Base-by-base conservation (phyloP, 2,329 filamentous ascomycete species). In the Venturia nashicola region DNA sequence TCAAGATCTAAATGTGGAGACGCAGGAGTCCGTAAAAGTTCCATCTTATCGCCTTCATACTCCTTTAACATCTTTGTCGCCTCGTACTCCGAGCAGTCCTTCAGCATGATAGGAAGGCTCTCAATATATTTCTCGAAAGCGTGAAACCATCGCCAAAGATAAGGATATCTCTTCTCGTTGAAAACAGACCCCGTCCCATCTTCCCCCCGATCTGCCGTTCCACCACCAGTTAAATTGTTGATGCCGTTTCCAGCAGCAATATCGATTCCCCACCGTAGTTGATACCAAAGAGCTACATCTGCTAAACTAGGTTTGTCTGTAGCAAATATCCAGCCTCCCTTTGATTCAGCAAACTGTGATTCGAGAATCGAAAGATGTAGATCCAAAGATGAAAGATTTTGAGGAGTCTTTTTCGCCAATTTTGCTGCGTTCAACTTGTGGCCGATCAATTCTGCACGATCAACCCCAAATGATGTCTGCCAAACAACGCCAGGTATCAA, bases 401-500 rank as follows among this genome's bases (percentile, higher is more conserved):
- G 67, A 0, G 74, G 73, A 5, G 75, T 66, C 59, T 78, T 78
- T n/a, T 68, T 69, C 48, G 69, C 75, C 9, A 77, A 68, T 64
- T 77, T 77, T 1, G 70, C 68, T 1, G 76, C 66, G 61, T 74
- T 70, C 1, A 77, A 70, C 0, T 67, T 67, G 61, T 77, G 76
- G 0, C 76, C 76, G 27, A 78, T 77, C 11, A 77, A 66, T 46
- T 72, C 70, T 0, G 69, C 70, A 64, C 76, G 69, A 65, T 78
- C 76, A 48, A 67, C 66, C 11, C 76, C 76, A 65, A 78, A 77
- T 3, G 65, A 64, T n/a, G 71, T 72, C 6, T 71, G 65, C 76
- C 76, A 77, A 7, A 77, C 75, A 7, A 68, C 69, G 0, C 72
- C 68, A 1, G 76, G 76, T 59, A 78, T 77, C 0, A 78, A 68